Conservation (phyloP, 495 filamentous ascomycete genomes). For the Annulohypoxylon stygium region DNA sequence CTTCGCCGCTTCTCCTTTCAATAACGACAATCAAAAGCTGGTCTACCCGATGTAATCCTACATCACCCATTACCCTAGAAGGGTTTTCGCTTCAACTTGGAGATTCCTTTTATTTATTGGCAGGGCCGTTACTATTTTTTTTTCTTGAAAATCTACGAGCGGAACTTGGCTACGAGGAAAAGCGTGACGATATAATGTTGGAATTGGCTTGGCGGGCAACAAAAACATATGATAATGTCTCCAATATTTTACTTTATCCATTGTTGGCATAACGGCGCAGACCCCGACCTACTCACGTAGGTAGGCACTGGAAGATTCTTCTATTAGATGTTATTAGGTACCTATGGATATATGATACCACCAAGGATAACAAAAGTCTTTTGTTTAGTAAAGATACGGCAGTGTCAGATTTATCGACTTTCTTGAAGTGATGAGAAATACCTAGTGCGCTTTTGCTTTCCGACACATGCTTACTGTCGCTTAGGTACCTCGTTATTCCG, state of each 20-base stretch:
- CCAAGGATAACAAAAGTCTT: slow-evolving; percentile 8
- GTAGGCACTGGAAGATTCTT: not conserved
- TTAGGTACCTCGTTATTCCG: no score
- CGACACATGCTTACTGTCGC: no score
- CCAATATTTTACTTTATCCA: slow-evolving; percentile 8
- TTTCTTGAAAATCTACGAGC: slow-evolving; percentile 18
- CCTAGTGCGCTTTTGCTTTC: not conserved
- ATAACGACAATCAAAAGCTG: slow-evolving; percentile 16
- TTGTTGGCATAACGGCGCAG: slow-evolving; percentile 6
- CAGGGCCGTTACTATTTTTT: slow-evolving; percentile 29
- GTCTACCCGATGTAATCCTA: slow-evolving; percentile 18
- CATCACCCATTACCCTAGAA: slow-evolving; percentile 21
- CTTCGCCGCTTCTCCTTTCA: not conserved
- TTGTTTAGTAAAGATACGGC: not conserved
- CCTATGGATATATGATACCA: slow-evolving; percentile 28
- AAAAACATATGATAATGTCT: slow-evolving; percentile 38
- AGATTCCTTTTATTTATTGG: slow-evolving; percentile 37
- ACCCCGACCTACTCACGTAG: not conserved
- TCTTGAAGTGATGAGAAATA: not conserved
- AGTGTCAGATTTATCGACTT: not conserved
- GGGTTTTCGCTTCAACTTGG: slow-evolving; percentile 37
- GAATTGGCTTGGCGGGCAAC: slow-evolving; percentile 24
- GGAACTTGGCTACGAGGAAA: slow-evolving; percentile 29
- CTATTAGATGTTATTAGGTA: not conserved
- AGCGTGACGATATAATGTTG: slow-evolving; percentile 32